These are phyloP conservation scores for Leccinum subtestaceum DNA, from an alignment of 768 basidiomycete genomes.

Conservation along the genomic window DNA sequence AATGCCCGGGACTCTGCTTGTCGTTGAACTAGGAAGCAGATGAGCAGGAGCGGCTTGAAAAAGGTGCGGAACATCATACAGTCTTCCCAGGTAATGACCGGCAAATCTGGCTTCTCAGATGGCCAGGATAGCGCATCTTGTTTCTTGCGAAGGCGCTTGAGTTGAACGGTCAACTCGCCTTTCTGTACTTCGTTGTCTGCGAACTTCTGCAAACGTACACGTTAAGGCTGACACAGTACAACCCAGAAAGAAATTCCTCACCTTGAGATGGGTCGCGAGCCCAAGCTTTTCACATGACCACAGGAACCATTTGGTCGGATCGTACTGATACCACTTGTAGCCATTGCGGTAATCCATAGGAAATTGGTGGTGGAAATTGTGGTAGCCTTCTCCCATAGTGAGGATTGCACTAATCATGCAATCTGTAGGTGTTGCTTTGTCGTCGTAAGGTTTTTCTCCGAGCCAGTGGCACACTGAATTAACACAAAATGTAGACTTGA, in stretches of 20 bases:
- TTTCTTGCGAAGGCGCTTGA: slow-evolving; percentile 75
- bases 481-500: slow-evolving; percentile 86
- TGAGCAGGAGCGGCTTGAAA: slow-evolving; percentile 6
- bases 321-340: slow-evolving; percentile 83
- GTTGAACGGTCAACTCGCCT: slow-evolving; percentile 87
- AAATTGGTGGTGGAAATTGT: slow-evolving; percentile 95
- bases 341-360: slow-evolving; percentile 96
- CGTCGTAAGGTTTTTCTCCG: slow-evolving; percentile 84
- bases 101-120: slow-evolving; percentile 64
- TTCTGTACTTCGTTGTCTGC: slow-evolving; percentile 70
- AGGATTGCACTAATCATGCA: slow-evolving; percentile 81
- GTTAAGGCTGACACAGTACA: neutral
- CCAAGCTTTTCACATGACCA: slow-evolving; percentile 44
- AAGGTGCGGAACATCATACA: slow-evolving; percentile 44
- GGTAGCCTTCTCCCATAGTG: slow-evolving; percentile 92
- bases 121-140: slow-evolving; percentile 82
- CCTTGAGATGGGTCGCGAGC: slow-evolving; percentile 52
- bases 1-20: slow-evolving; percentile 77
- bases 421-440: slow-evolving; percentile 89
- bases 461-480: slow-evolving; percentile 95
- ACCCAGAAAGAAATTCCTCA: neutral
- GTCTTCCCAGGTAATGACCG: slow-evolving; percentile 80
- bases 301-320: slow-evolving; percentile 88
- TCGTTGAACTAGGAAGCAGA: slow-evolving; percentile 55
- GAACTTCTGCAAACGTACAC: slow-evolving; percentile 30